Conservation (phyloP, 768 basidiomycete genomes). For the Mycena filopes region DNA sequence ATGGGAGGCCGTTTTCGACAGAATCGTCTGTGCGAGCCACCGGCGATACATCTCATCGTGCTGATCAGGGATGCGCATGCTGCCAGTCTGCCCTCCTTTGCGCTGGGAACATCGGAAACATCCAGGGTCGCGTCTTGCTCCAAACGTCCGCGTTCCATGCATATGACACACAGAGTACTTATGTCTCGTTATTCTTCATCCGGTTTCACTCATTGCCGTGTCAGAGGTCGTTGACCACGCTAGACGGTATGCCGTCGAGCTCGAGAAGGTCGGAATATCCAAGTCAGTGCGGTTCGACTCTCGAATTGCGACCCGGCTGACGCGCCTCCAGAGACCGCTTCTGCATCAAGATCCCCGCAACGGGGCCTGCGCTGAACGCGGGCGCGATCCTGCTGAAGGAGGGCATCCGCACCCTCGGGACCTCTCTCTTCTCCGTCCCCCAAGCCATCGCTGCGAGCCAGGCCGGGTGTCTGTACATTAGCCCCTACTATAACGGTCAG, state of each 20-base stretch:
- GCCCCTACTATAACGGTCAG: constrained; percentile 59
- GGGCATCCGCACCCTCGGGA: constrained; percentile 59
- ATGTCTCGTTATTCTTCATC: neutral
- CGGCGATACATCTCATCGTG: neutral
- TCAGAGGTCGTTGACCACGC: constrained; percentile 47
- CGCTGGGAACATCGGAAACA: constrained; percentile 43
- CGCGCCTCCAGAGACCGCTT: constrained; percentile 44
- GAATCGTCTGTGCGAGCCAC: constrained; percentile 22
- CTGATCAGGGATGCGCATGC: neutral
- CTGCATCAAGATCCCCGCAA: constrained; percentile 61
- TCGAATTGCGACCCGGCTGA: neutral
- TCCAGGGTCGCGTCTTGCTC: constrained; percentile 45
- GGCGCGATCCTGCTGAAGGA: constrained; percentile 49
- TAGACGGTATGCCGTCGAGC: constrained; percentile 41
- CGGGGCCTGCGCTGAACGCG: constrained; percentile 54
- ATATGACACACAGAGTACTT: constrained; percentile 45
- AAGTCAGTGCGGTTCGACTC: constrained; percentile 15
- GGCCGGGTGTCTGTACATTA: constrained; percentile 55
- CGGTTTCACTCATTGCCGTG: neutral
- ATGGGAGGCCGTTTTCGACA: constrained; percentile 39
- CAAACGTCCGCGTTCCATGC: constrained; percentile 47
- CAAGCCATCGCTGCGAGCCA: constrained; percentile 60
- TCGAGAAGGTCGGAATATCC: constrained; percentile 47
- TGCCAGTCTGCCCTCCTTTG: constrained; percentile 47
- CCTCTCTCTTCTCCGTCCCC: constrained; percentile 55